Base-by-base conservation (phyloP, 2,329 filamentous ascomycete genomes). In the Fusarium tanahbumbuense region DNA sequence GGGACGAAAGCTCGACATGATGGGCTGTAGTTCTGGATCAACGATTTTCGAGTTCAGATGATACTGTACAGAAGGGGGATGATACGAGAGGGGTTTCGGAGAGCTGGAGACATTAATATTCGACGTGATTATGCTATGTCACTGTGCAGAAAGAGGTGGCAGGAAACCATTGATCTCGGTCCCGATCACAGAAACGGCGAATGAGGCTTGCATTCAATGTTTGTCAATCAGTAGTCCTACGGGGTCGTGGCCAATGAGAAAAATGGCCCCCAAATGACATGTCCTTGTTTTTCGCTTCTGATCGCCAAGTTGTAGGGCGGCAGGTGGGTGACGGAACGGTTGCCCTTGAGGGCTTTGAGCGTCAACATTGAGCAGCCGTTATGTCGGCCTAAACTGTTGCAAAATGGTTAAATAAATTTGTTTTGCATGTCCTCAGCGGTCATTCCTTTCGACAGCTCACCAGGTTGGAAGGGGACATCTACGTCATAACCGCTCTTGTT, bases 1-100 rank as follows among this genome's bases (percentile, higher is more conserved):
- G 5, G 54, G 59, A 20, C 45, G 45, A 34, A 61, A 60, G 22
- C 7, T 18, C 6, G 58, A 7, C 59, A 61, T 61, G 20, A 6
- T 61, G 42, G 27, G 1, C 18, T 3, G 5, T 40, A 9, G 4
- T 16, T 23, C 9, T 18, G 20, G 0, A 45, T 25, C 10, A 10
- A 32, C 30, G 8, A 15, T 16, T 32, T n/a, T 37, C 6, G 9
- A 37, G 34, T 37, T 37, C 18, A 37, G 18, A 10, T 6, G 11
- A n/a, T 37, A 18, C 9, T 18, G n/a, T n/a, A n/a, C 34, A 18
- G 34, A 10, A 37, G 18, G 9, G 3, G 1, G 18, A 37, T n/a
- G 6, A 37, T 6, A 37, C 34, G 3, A n/a, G 34, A 37, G 34
- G 9, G 18, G 5, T 4, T 18, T 37, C 7, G 5, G 18, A 37